Evolutionary conservation across 345 rosid genomes (phyloP).

Genomic region (sweet orange (Citrus sinensis)): DNA sequence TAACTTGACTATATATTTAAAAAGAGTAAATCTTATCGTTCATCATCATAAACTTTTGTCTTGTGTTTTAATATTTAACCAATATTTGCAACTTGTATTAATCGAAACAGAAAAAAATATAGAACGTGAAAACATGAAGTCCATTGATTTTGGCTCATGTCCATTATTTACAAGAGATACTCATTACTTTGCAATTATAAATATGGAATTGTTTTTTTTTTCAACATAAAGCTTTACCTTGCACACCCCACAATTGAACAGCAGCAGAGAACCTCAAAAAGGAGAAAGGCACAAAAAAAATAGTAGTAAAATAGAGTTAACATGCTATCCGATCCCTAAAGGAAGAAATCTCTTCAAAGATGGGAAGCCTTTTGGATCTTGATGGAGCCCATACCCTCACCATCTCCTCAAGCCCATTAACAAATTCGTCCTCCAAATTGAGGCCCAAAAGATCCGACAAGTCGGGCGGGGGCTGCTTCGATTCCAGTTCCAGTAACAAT

Average conservation of each 20-base stretch:
- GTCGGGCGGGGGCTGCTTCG: slow-evolving; percentile 20
- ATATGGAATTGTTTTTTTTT: neutral
- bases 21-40: too few relatives aligned
- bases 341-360: slow-evolving; percentile 81
- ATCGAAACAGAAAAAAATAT: too few relatives aligned
- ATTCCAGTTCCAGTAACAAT: slow-evolving; percentile 41
- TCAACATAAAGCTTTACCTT: neutral
- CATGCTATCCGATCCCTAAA: slow-evolving; percentile 63
- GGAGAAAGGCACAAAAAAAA: neutral
- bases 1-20: too few relatives aligned
- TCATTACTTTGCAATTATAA: neutral
- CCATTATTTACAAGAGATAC: neutral
- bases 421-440: slow-evolving; percentile 48
- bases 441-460: slow-evolving; percentile 31
- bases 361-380: slow-evolving; percentile 77
- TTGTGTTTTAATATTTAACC: too few relatives aligned
- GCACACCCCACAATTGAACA: neutral
- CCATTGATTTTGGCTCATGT: neutral
- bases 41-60: too few relatives aligned
- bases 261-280: neutral
- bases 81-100: too few relatives aligned
- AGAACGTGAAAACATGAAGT: neutral
- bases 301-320: neutral
- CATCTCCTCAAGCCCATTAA: slow-evolving; percentile 50
- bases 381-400: slow-evolving; percentile 47